Conservation (phyloP, 306 rosid genomes). For the Prunus fruticosa region DNA sequence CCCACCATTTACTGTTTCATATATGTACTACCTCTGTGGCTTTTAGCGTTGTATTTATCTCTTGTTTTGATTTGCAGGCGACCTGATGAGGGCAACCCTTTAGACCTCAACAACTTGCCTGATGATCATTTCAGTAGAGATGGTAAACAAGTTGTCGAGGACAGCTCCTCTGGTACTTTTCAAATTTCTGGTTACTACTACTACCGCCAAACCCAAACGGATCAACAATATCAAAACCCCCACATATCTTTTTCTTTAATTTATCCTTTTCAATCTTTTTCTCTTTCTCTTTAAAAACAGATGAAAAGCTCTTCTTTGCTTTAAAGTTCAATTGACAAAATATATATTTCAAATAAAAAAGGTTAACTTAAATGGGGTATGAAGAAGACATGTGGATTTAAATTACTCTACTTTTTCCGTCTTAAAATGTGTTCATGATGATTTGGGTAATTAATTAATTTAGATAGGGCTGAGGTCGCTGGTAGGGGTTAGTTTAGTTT, state of each 20-base stretch:
- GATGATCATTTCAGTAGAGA: conserved; percentile 60
- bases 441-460: conserved; percentile 20
- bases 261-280: too few species aligned
- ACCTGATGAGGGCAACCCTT: conserved; percentile 62
- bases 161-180: conserved; percentile 40
- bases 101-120: conserved; percentile 93
- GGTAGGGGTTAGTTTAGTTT: background rate
- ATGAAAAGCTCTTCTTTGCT: too few species aligned
- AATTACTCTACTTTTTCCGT: background rate
- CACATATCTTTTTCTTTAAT: background rate
- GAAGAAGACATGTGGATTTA: background rate
- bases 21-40: background rate
- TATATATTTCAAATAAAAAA: too few species aligned
- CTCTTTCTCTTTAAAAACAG: too few species aligned
- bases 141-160: conserved; percentile 56
- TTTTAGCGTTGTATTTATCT: background rate
- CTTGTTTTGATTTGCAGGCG: conserved; percentile 55
- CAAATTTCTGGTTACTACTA: background rate
- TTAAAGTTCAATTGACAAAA: too few species aligned
- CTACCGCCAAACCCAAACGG: background rate
- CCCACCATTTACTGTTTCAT: background rate
- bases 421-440: background rate
- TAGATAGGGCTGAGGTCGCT: conserved; percentile 3
- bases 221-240: background rate
- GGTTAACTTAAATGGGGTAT: too few species aligned